These are phyloP conservation scores for Osmozyma mogii DNA, from an alignment of 805 yeast genomes.

Conservation along the genomic window DNA sequence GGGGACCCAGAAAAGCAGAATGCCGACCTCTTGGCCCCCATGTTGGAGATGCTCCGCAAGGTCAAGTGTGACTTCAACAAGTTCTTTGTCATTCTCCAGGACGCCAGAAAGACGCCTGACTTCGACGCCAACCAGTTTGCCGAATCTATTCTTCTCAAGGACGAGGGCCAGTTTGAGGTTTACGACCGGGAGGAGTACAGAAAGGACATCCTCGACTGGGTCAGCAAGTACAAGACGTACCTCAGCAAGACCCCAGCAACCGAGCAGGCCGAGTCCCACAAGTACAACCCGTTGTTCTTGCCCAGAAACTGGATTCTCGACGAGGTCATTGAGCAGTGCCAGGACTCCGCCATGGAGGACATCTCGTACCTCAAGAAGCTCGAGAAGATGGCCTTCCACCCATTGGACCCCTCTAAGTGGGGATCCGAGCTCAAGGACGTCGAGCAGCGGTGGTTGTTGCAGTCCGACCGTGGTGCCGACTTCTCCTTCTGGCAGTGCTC, in stretches of 20 bases:
- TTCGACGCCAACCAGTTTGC: constrained; percentile 12
- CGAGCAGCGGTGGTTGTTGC: constrained; percentile 45
- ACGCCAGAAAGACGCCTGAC: constrained; percentile 16
- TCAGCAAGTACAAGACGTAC: constrained; percentile 39
- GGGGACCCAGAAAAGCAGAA: constrained; percentile 30
- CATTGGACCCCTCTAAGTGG: constrained; percentile 65
- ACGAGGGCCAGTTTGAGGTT: constrained; percentile 10
- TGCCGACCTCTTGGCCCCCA: constrained; percentile 44
- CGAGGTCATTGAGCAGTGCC: constrained; percentile 59
- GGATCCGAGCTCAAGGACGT: constrained; percentile 54
- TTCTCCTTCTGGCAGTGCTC: constrained; percentile 66
- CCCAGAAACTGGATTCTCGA: constrained; percentile 84
- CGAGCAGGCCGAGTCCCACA: constrained; percentile 16
- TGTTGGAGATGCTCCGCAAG: constrained; percentile 52
- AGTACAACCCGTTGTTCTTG: constrained; percentile 67
- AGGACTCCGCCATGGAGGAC: constrained; percentile 44
- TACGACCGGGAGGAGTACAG: constrained; percentile 32
- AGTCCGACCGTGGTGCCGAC: constrained; percentile 42
- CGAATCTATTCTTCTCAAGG: constrained; percentile 14
- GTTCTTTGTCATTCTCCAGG: constrained; percentile 63
- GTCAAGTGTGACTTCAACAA: constrained; percentile 72
- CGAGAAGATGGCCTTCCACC: constrained; percentile 64
- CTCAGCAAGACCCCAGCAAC: constrained; percentile 29
- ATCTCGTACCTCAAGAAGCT: constrained; percentile 49
- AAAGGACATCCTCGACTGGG: constrained; percentile 42